Base-by-base conservation (phyloP, 768 basidiomycete species). In the Lentinus brumalis region DNA sequence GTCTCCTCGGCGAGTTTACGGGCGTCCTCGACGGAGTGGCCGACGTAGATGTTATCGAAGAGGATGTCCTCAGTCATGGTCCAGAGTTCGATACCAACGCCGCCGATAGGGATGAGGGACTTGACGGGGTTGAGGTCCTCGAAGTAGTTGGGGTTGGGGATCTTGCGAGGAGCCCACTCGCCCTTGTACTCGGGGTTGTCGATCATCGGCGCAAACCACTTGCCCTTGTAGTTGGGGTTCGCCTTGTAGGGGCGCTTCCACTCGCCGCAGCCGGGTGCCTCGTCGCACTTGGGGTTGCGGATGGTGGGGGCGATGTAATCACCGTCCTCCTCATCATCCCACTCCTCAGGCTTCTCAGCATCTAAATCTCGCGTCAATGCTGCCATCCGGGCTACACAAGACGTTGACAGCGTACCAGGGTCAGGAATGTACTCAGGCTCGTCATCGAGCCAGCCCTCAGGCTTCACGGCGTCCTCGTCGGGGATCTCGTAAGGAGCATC, bases 241-340 rank as follows among this genome's bases (percentile, higher is more conserved):
- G 86, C 83, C 81, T 93, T 96, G 81, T 78, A 81, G 31, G 96
- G 92, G 62, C 85, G 85, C 72, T 87, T 88, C 96, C 96, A 99
- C 75, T 89, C 87, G 71, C 97, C 97, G 70, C 97, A 99, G 31
- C 97, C 97, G 69, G 94, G 85, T 62, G 86, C 96, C 57, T 87
- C 90, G 64, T 86, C 80, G 72, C 97, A 98, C 73, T 86, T 90
- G 64, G 96, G 92, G 84, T 99, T 99, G 60, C 83, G 76, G 58
- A 98, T 81, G 58, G 86, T 86, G 32, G 97, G 96, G 7, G 96
- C 83, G 65, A 98, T 85, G 95, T 95, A 99, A 72, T 98, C 96
- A 74, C 97, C 97, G 67, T 99, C 96, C 74, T 98, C 97, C 72
- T 98, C 97, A 68, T 98, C 96, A 70, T 97, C 95, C 97, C 97